These are phyloP conservation scores for Oidiodendron maius DNA, from an alignment of 495 filamentous ascomycete species.

Conservation along the genomic window DNA sequence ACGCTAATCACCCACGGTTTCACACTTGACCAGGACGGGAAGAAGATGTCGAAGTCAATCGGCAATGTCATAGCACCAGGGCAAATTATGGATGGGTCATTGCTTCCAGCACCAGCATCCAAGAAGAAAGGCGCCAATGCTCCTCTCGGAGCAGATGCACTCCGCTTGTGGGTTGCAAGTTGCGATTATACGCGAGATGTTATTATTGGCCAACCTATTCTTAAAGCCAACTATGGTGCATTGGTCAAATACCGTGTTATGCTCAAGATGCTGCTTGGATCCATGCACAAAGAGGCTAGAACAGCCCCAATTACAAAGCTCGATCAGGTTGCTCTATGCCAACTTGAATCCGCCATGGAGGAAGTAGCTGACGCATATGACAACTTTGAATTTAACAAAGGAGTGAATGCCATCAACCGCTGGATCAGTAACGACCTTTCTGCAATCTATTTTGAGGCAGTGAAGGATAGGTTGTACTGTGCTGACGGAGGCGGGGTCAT, in stretches of 20 bases:
- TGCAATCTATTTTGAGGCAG: conserved; percentile 84
- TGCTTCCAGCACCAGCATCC: conserved; percentile 46
- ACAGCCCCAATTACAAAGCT: conserved; percentile 40
- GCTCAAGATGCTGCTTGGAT: conserved; percentile 82
- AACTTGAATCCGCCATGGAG: conserved; percentile 56
- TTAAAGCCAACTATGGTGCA: conserved; percentile 65
- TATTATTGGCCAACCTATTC: conserved; percentile 64
- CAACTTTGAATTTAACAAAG: conserved; percentile 79
- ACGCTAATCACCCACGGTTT: conserved; percentile 93
- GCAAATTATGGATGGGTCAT: conserved; percentile 74
- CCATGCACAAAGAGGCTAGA: conserved; percentile 55
- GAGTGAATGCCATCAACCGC: conserved; percentile 59
- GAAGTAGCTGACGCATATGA: conserved; percentile 56
- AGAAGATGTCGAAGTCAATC: conserved; percentile 97
- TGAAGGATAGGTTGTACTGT: conserved; percentile 89
- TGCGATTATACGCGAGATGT: conserved; percentile 90
- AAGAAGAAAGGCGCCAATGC: conserved; percentile 28
- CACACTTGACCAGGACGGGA: conserved; percentile 77
- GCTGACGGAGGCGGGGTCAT: conserved; percentile 62
- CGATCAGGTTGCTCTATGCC: conserved; percentile 72
- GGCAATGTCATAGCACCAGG: conserved; percentile 83
- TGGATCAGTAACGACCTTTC: conserved; percentile 82
- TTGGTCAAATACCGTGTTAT: conserved; percentile 83
- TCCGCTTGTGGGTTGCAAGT: conserved; percentile 88
- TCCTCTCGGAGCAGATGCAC: conserved; percentile 55